Evolutionary conservation across 2,329 filamentous ascomycete species (phyloP).

Genomic region (Raffaelea ambrosiae): DNA sequence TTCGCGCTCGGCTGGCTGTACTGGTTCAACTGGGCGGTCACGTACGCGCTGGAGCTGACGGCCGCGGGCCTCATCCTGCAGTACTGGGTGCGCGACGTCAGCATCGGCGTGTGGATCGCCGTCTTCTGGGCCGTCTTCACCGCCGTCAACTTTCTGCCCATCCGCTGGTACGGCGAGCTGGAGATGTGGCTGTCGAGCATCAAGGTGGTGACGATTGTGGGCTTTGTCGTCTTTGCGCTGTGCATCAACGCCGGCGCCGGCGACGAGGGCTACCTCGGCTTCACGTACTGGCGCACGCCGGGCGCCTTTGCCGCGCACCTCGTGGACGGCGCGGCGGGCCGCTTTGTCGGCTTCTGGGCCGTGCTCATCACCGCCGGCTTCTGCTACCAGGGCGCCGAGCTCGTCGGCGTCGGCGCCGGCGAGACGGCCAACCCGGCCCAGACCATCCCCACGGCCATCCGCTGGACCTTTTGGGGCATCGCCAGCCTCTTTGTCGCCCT

Average conservation of each 20-base stretch:
- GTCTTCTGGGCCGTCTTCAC: constrained; percentile 67
- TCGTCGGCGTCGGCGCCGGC: constrained; percentile 70
- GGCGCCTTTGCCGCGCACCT: constrained; percentile 60
- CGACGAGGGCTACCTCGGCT: constrained; percentile 62
- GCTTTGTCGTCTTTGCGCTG: constrained; percentile 69
- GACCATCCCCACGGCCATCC: constrained; percentile 63
- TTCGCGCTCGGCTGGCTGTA: constrained; percentile 80
- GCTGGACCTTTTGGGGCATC: constrained; percentile 68
- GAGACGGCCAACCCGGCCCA: constrained; percentile 66
- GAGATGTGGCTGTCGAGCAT: constrained; percentile 73
- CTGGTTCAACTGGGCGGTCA: constrained; percentile 55
- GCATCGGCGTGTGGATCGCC: constrained; percentile 63
- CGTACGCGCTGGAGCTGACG: constrained; percentile 57
- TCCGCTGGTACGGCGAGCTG: constrained; percentile 65
- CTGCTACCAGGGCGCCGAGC: constrained; percentile 64
- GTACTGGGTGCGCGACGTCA: constrained; percentile 57
- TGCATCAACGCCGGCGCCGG: constrained; percentile 67
- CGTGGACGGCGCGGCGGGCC: constrained; percentile 42
- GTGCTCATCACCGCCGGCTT: constrained; percentile 62
- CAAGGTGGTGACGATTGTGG: constrained; percentile 66
- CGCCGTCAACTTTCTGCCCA: constrained; percentile 59
- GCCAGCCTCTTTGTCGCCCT: constrained; percentile 56
- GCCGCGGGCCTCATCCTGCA: constrained; percentile 67
- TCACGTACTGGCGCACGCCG: constrained; percentile 60
- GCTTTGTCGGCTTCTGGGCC: constrained; percentile 62